A percentile compares a stretch with the other conserved stretches of the same genome.
Evolutionary conservation across 805 yeast genomes (phyloP).

Genomic region (Teunomyces barrocoloradensis): DNA sequence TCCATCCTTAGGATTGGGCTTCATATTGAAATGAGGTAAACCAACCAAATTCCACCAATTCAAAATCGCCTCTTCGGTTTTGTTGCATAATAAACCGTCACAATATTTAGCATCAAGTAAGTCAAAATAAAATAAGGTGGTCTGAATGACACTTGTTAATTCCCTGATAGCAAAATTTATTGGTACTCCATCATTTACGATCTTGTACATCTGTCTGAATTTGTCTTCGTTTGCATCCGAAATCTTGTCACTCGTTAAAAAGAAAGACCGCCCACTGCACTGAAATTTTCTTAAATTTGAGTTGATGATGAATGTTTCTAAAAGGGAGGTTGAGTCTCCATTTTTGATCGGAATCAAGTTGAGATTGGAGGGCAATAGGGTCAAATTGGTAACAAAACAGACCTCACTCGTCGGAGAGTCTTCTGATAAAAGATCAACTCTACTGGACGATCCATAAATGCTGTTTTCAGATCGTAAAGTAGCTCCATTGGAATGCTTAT

Average conservation of each 20-base stretch:
- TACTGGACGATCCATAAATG: not conserved
- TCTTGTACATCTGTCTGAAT: constrained; percentile 70
- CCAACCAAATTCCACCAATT: constrained; percentile 87
- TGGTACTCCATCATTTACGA: constrained; percentile 50
- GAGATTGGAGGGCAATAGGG: constrained; percentile 72
- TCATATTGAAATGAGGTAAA: constrained; percentile 39
- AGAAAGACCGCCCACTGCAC: constrained; percentile 84
- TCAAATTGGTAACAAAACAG: constrained; percentile 78
- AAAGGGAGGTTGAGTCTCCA: constrained; percentile 52
- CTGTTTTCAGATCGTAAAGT: not conserved
- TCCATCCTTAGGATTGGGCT: constrained; percentile 50
- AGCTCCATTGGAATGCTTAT: not conserved
- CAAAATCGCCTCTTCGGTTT: constrained; percentile 67
- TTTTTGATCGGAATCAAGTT: constrained; percentile 67
- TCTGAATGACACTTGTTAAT: constrained; percentile 71
- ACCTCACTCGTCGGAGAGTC: constrained; percentile 15
- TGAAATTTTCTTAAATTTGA: constrained; percentile 71
- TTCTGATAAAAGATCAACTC: constrained; percentile 1
- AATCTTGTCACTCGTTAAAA: constrained; percentile 61
- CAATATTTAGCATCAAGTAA: constrained; percentile 64
- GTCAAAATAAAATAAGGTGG: constrained; percentile 73
- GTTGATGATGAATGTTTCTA: constrained; percentile 65
- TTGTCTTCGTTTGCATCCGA: constrained; percentile 79
- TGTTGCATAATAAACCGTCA: constrained; percentile 82
- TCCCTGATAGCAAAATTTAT: constrained; percentile 68